Evolutionary conservation across 2,329 filamentous ascomycete genomes (phyloP), one percentile per base, ranked within the genome.

Genomic region (Endothia cerciana): DNA sequence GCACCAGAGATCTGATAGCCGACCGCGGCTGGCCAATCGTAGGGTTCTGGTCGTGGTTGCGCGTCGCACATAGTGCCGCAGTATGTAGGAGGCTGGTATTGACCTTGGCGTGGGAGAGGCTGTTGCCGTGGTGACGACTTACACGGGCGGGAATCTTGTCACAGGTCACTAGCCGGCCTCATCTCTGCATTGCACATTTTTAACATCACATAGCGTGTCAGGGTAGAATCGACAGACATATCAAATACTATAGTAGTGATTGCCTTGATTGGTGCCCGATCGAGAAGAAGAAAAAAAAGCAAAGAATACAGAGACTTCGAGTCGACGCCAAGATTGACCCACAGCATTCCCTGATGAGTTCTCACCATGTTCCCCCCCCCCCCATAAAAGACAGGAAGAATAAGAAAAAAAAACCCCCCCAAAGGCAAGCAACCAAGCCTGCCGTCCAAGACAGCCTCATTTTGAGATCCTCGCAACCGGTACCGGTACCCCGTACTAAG

Each of bases 61-160:
- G 47, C 47, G 47, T 51, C 22, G 4, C 22, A 49, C 45, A 49
- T 49, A 49, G 45, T 28, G 10, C 7, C 11, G 43, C 2, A 22
- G 43, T 45, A 45, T 47, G 22, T 22, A 17, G 56, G 38, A 59
- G 36, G 55, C 38, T 41, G 38, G 55, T 41, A 41, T 38, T 28
- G 55, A 41, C 36, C n/a, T 28, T 40, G n/a, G 22, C 33, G 55
- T 40, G 55, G 11, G 28, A 22, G 17, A 25, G 40, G 40, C 57
- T 38, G 57, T 59, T 59, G 57, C 57, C 19, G 25, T 22, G 57
- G 57, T 19, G 15, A 59, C 40, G 15, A 59, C 57, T 59, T 43
- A 59, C 40, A 59, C 36, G 17, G 28, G 5, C 47, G 41, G 41
- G 8, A 15, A 15, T 15, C 41, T 11, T 43, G 19, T 43, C 41